Evolutionary conservation across 1,284 basidiomycete genomes (phyloP), one percentile per base, ranked within the genome.

Genomic region (Cryptococcus hybrid): DNA sequence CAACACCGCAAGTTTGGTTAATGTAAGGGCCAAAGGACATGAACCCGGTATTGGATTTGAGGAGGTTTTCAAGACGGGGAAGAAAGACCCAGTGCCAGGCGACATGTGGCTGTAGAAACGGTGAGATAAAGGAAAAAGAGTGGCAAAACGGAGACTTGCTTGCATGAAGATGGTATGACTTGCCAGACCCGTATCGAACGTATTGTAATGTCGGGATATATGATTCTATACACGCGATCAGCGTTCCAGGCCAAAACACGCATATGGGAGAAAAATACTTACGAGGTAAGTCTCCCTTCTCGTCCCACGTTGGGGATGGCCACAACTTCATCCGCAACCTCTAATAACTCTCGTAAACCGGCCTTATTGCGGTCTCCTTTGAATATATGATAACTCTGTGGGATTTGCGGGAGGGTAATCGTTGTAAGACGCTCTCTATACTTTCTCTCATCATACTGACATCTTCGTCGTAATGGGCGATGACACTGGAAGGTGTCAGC

Each of bases 261-360:
- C 30, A 55, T 7, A 47, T 24, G 8, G 15, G 1, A 50, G 15
- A 45, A 2, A 24, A 6, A 43, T 11, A 62, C 65, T 58, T 52
- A 71, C 69, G 5, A 73, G 57, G 57, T 74, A 75, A 2, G 74
- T 76, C 51, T 68, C 71, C 74, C 74, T 56, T 76, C 74, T 44
- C 74, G 51, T 0, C 73, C 74, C 1, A 66, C 50, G 56, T 76
- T 76, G n/a, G 56, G 48, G 34, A 76, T 54, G 15, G 54, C 37
- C 1, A 71, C 60, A 11, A 76, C 66, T 54, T 72, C 69, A 49
- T 75, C 70, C 7, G 65, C 70, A n/a, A 63, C 50, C 24, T 63
- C 62, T 8, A 63, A 30, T 15, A 71, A 47, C 9, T 61, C 52
- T 35, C 55, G 13, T 15, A 70, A 48, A 11, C 52, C 59, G 9